These are phyloP conservation scores for Carex myosuroides DNA, from an alignment of 176 grass and related monocot genomes.

Conservation along the genomic window DNA sequence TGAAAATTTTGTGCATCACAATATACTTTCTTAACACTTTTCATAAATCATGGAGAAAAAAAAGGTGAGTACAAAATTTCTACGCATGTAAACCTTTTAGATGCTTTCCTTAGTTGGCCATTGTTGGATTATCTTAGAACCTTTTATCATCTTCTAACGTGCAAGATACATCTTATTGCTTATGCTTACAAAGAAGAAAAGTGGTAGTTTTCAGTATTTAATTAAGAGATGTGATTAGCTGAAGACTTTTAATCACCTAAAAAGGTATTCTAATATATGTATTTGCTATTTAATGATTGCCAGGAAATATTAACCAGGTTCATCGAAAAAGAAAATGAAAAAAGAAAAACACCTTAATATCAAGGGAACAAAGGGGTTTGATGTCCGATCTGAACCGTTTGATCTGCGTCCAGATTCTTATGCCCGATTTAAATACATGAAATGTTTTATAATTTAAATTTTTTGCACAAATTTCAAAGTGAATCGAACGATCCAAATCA, in stretches of 20 bases:
- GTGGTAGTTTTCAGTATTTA: not conserved
- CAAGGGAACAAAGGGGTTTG: no score
- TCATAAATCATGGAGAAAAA: conserved; percentile 9
- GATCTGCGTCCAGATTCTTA: no score
- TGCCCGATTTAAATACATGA: no score
- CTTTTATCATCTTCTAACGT: conserved; percentile 27
- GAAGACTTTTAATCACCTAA: not conserved
- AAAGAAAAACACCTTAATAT: not conserved
- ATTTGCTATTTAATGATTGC: not conserved
- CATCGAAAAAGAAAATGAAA: not conserved
- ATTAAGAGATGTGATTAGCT: conserved; percentile 4
- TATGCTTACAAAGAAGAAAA: not conserved
- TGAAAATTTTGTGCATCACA: not conserved
- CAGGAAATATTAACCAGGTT: not conserved
- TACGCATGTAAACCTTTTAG: conserved; percentile 3
- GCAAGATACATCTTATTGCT: not conserved
- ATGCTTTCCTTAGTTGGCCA: conserved; percentile 22
- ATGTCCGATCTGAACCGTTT: no score
- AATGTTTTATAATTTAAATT: no score
- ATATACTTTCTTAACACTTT: not conserved
- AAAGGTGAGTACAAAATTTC: not conserved
- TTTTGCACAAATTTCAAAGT: no score
- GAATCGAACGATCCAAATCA: no score
- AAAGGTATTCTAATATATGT: not conserved
- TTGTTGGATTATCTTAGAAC: conserved; percentile 8